Base-by-base conservation (phyloP, 148 eudicot genomes). In the Tetragonia tetragonoides region DNA sequence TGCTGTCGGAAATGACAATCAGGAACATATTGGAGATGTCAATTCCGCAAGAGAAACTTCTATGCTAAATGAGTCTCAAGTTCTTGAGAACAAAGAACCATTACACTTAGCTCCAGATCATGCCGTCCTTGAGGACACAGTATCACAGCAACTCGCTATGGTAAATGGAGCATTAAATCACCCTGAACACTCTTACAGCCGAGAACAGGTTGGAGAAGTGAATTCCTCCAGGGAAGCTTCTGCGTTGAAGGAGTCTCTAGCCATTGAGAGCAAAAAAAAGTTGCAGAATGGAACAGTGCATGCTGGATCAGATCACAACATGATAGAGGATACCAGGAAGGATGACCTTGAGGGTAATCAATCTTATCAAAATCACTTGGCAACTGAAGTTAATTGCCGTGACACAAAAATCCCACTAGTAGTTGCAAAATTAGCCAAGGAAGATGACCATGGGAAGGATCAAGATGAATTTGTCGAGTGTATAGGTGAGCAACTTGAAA, bases 1-100 rank as follows among this genome's bases (percentile, higher is more conserved):
- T 79, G 76, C 54, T 38, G 39, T 46, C 47, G 85, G 77, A 40
- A 71, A 62, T 71, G 72, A 75, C 72, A 59, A 78, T 53, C 66
- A 67, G 39, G 68, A 83, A 34, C 79, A 78, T 44, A 57, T 39
- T 73, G 75, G 69, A 79, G 64, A n/a, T 14, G 64, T 34, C 39
- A 74, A 67, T 71, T 40, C 60, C 63, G 53, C 62, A 3, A 24
- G 38, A 51, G 80, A 76, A 63, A 69, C 75, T n/a, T 46, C 65
- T 34, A 40, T 42, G 16, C 38, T 64, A 51, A 49, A 70, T 60
- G 88, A 79, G 20, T 54, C 73, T 67, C 69, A 49, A 39, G 63
- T 41, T 75, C 75, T 47, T 20, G 76, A 71, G 81, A 80, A 72
- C 68, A 79, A 63, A 56, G 75, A 65, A 12, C 65, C 66, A 3